Percentiles rank a stretch among this genome's conserved stretches.
Conservation (phyloP, 2,329 filamentous ascomycete species). For the Verticillium tricorpus region DNA sequence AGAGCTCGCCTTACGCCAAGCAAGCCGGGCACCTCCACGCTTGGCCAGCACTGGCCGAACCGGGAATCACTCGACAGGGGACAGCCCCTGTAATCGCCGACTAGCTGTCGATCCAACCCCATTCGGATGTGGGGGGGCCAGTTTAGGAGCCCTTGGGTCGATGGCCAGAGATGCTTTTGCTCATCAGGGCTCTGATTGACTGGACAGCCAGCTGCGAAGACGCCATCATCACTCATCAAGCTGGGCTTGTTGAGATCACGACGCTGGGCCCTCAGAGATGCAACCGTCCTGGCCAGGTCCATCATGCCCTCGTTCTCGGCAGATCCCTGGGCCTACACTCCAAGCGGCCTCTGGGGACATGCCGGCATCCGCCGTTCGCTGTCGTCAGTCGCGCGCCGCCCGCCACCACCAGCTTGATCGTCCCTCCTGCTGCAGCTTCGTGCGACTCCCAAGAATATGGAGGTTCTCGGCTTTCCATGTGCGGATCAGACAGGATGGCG, state of each 20-base stretch:
- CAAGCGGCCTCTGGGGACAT: background rate
- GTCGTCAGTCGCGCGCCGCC: background rate
- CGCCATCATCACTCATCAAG: background rate
- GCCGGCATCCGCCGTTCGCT: background rate
- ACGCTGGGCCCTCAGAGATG: background rate
- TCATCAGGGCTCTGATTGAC: background rate
- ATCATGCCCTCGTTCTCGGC: background rate
- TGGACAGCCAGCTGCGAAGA: background rate
- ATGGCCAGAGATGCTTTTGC: background rate
- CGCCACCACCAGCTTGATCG: background rate
- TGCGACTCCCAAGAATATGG: background rate
- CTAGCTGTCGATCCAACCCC: slow-evolving; percentile 11
- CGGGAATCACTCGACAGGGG: slow-evolving; percentile 2
- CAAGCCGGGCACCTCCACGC: background rate
- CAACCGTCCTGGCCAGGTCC: background rate
- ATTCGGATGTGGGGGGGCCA: background rate
- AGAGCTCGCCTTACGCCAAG: background rate
- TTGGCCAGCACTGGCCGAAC: background rate
- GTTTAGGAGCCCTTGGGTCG: background rate
- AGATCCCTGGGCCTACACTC: background rate
- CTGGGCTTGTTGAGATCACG: slow-evolving; percentile 4
- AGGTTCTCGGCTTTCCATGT: background rate
- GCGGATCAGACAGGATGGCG: background rate
- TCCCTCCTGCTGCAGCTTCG: background rate
- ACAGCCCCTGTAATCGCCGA: slow-evolving; percentile 7